A percentile compares a stretch with the other conserved stretches of the same genome.
Conservation (phyloP, 768 basidiomycete genomes). For the Termitomyces sp. region DNA sequence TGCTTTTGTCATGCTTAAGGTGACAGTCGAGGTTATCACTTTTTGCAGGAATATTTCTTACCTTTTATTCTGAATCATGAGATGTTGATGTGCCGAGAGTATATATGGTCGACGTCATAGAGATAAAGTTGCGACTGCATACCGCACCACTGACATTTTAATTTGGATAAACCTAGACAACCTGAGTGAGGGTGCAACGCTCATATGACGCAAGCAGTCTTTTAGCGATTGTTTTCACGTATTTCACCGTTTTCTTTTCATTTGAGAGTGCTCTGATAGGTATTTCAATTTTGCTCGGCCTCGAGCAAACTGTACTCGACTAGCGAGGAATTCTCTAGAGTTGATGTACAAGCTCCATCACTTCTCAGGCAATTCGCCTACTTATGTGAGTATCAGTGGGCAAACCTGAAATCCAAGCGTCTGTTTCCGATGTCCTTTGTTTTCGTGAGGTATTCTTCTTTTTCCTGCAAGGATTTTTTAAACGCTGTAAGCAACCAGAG, state of each 20-base stretch:
- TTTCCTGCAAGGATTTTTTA: constrained; percentile 33
- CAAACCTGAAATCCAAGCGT: constrained; percentile 60
- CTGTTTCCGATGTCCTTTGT: constrained; percentile 57
- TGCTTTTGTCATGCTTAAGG: too few species aligned
- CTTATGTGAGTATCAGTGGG: constrained; percentile 24
- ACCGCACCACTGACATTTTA: background rate
- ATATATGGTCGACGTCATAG: background rate
- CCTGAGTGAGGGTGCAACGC: background rate
- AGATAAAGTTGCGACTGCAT: too few species aligned
- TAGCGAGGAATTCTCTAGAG: background rate
- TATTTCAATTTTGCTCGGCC: background rate
- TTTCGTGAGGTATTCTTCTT: constrained; percentile 46
- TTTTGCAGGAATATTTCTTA: too few species aligned
- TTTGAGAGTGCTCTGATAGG: background rate
- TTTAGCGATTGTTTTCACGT: too few species aligned
- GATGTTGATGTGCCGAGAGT: background rate
- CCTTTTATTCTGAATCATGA: background rate
- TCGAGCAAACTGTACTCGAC: background rate
- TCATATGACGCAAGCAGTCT: background rate
- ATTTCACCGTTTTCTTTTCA: background rate
- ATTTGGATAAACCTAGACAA: background rate
- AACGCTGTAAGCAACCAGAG: background rate
- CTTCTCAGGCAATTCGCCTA: background rate
- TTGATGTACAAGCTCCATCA: background rate
- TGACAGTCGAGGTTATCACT: too few species aligned